Evolutionary conservation across 2,329 filamentous ascomycete species (phyloP), one percentile per base, ranked within the genome.

Genomic region (Thelonectria rubi): DNA sequence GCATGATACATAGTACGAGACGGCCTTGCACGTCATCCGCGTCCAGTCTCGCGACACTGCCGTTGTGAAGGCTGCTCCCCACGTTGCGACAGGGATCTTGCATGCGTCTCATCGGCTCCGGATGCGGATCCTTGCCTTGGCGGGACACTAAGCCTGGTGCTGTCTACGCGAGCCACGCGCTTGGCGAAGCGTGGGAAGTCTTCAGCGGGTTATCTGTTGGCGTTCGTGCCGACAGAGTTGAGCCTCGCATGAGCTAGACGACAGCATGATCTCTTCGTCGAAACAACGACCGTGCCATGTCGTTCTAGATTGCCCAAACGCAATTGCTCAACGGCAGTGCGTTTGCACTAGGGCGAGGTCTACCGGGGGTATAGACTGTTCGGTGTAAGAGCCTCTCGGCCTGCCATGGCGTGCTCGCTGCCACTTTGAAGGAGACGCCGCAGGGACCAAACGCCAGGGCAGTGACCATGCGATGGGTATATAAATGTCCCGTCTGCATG

Each of bases 21-120:
- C 24, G 15, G 12, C 42, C 53, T 58, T 63, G 66, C 67, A 69
- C 67, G 67, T 32, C 64, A 69, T 69, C 39, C 46, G 42, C 11
- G 34, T 20, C 39, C n/a, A 34, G 17, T 39, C 34, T 66, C 45
- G 59, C 64, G 64, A 63, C 57, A 65, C 40, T 43, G 34, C 12
- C 34, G 24, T 34, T 43, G 40, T 46, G 24, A 43, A 32, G 24
- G 52, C 53, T 51, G 43, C 52, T 53, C 32, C 47, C 26, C 58
- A 56, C 18, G 18, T 52, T 37, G 26, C 11, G 18, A 37, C 58
- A 61, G 53, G 58, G 58, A 49, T 57, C n/a, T 47, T 57, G 51
- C 42, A 21, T 39, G 43, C 18, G 5, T n/a, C 17, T 21, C 8
- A 5, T 18, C 10, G 32, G 21, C 40, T 37, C 46, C 40, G 52